phyloP scores from a whole-genome alignment of 2,329 filamentous ascomycete species.

The Dactylella cylindrospora region DNA sequence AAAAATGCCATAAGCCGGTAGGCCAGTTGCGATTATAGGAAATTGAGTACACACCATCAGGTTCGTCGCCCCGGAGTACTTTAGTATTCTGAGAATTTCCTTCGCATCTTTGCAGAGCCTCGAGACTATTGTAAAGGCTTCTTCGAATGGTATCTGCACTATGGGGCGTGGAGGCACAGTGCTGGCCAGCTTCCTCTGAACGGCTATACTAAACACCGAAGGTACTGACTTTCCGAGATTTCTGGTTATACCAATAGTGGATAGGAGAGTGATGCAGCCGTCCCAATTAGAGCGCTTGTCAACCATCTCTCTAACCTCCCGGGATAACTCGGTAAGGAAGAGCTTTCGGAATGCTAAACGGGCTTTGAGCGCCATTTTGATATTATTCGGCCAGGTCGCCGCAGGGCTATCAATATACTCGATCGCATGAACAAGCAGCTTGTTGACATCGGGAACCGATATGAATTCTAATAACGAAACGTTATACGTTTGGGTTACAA shows the following conservation, averaged over 20 bases:
- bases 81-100: constrained; percentile 67
- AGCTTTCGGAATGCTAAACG: constrained; percentile 68
- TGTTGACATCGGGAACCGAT: constrained; percentile 55
- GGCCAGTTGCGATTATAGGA: background rate
- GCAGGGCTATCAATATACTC: constrained; percentile 35
- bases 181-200: constrained; percentile 88
- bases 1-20: constrained; percentile 9
- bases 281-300: constrained; percentile 53
- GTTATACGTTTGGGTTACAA: constrained; percentile 88
- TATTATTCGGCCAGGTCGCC: constrained; percentile 55
- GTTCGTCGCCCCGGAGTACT: constrained; percentile 68
- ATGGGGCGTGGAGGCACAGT: constrained; percentile 92
- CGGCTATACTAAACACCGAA: constrained; percentile 82
- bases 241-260: constrained; percentile 63
- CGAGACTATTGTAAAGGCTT: constrained; percentile 69
- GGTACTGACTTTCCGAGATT: constrained; percentile 66
- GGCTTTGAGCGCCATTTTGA: constrained; percentile 61
- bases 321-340: constrained; percentile 60
- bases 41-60: constrained; percentile 61
- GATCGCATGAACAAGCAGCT: constrained; percentile 50
- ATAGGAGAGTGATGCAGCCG: constrained; percentile 55
- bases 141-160: constrained; percentile 71
- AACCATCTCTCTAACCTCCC: constrained; percentile 57
- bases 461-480: constrained; percentile 71
- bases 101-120: constrained; percentile 71